Evolutionary conservation across 1,284 basidiomycete species (phyloP), one percentile per base, ranked within the genome.

Genomic region (Apiotrichum domesticum): DNA sequence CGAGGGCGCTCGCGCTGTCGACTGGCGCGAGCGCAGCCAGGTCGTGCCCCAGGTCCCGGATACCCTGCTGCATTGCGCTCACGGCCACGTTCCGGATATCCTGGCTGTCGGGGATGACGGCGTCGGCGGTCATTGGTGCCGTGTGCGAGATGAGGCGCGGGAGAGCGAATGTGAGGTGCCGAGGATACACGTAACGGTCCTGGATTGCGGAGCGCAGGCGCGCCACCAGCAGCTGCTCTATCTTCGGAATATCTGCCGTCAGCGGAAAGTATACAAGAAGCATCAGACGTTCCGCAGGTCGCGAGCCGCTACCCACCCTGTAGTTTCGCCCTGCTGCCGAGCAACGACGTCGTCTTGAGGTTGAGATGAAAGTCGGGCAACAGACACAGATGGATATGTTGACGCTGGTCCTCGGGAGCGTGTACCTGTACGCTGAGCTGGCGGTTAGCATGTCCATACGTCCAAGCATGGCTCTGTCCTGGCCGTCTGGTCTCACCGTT

Each of bases 291-390:
- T 21, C 21, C 21, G 21, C 21, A 21, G 21, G 21, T 21, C 21
- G 21, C 21, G 21, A 21, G 21, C 21, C 21, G 21, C 21, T 21
- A 10, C 69, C n/a, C 21, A 73, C 74, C 73, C 61, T 83, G 80
- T 15, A 83, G 70, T 67, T 82, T 83, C 5, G 81, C 81, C 51
- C 81, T 66, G 15, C 78, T 79, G 4, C 82, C 82, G 3, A 83
- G 71, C 14, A 83, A 69, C 48, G 78, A 80, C 3, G 79, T 78
- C 0, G 80, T 80, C 40, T 79, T 78, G 40, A 82, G 74, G 47
- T 80, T 78, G 40, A 83, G 76, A 15, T 79, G 76, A 62, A 83
- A 83, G 66, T 83, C 82, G 2, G 82, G 82, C 40, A 82, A 75
- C 0, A 83, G 71, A 11, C 78, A 81, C 43, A 81, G 71, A 62